These are phyloP conservation scores for Argentina anserina DNA, from an alignment of 306 rosid species.

Conservation along the genomic window DNA sequence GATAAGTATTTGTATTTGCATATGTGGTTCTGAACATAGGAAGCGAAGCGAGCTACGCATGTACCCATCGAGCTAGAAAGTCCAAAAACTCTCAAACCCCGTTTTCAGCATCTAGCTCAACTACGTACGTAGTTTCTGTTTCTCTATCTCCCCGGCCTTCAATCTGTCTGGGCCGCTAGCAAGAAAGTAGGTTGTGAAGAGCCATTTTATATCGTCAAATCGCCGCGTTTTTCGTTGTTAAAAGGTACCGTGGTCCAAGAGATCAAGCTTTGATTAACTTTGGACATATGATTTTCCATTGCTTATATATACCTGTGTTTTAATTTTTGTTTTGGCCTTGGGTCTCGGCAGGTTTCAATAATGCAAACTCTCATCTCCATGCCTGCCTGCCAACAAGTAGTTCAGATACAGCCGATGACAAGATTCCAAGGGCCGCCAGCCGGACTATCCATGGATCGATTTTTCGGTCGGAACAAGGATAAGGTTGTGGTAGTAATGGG, in stretches of 20 bases:
- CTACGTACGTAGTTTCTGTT: background rate
- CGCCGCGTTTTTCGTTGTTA: background rate
- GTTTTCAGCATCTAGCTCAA: background rate
- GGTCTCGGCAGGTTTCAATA: constrained; percentile 33
- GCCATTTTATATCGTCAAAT: background rate
- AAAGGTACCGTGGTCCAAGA: constrained; percentile 1
- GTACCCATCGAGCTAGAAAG: background rate
- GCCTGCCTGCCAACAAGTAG: constrained; percentile 46
- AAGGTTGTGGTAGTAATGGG: constrained; percentile 70
- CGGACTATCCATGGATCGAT: constrained; percentile 24
- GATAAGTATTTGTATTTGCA: background rate
- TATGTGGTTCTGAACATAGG: background rate
- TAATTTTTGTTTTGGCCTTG: constrained; percentile 12
- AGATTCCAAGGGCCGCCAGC: constrained; percentile 29
- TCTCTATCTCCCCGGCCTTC: background rate
- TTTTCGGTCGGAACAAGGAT: constrained; percentile 41
- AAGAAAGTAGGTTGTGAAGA: background rate
- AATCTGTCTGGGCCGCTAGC: constrained; percentile 2
- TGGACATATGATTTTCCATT: background rate
- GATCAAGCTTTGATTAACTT: background rate
- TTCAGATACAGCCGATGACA: constrained; percentile 28
- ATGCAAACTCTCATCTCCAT: constrained; percentile 24
- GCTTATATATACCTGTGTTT: background rate
- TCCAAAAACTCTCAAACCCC: background rate
- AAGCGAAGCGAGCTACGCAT: background rate